Conservation (phyloP, 306 rosid species). For the Spatholobus suberectus region DNA sequence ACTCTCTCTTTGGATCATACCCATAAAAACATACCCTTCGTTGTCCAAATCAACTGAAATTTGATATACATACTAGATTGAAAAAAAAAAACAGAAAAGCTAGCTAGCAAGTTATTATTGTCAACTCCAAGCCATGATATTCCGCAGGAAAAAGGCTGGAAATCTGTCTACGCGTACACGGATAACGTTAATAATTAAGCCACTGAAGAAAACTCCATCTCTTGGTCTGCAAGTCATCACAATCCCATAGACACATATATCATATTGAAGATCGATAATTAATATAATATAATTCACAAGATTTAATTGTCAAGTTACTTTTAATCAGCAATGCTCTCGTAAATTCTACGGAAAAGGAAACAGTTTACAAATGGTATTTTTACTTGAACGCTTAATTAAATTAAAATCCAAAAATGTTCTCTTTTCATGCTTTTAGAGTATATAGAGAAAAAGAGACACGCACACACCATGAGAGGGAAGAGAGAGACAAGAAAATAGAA, state of each 20-base stretch:
- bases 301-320: not conserved
- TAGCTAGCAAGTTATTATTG: not conserved
- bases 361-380: not conserved
- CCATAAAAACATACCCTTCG: not conserved
- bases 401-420: not conserved
- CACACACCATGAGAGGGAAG: not conserved
- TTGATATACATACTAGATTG: not conserved
- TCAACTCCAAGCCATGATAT: not conserved
- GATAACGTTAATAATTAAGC: not conserved
- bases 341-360: not conserved
- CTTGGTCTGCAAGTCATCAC: slow-evolving; percentile 26
- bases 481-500: no score
- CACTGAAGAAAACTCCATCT: slow-evolving; percentile 11
- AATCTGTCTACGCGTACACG: not conserved
- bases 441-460: no score
- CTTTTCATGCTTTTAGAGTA: not conserved
- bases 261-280: not conserved
- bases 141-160: not conserved
- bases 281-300: not conserved
- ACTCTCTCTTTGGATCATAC: not conserved
- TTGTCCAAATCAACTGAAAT: not conserved
- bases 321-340: not conserved
- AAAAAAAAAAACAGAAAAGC: not conserved
- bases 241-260: not conserved
- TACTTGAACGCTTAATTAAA: no score